Evolutionary conservation across 75 land plant genomes (phyloP).

Genomic region (Pinus taeda): DNA sequence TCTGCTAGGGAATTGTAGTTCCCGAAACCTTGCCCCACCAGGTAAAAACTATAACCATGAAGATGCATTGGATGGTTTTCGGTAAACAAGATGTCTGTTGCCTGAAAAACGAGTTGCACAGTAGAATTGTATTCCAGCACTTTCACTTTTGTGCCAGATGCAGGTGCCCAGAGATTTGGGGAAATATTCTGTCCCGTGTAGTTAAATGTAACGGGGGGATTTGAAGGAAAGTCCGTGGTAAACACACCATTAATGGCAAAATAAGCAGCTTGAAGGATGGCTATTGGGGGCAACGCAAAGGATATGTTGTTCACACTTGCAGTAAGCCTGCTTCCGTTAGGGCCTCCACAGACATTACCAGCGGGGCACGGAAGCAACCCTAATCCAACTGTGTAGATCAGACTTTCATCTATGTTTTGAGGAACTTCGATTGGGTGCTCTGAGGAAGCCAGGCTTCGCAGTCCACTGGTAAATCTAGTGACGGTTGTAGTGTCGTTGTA

Average conservation of each 20-base stretch:
- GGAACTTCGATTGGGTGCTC: too few relatives aligned
- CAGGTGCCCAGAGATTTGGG: too few relatives aligned
- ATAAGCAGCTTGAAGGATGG: slow-evolving; percentile 7
- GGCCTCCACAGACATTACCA: neutral
- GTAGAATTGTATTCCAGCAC: slow-evolving; percentile 10
- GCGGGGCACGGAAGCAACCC: neutral
- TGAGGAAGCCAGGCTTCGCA: too few relatives aligned
- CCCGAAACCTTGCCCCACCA: slow-evolving; percentile 28
- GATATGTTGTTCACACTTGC: slow-evolving; percentile 9
- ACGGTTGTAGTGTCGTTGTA: too few relatives aligned
- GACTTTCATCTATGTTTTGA: too few relatives aligned
- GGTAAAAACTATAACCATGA: slow-evolving; percentile 9
- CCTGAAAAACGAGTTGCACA: slow-evolving; percentile 21
- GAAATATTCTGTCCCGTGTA: neutral
- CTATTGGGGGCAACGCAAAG: neutral
- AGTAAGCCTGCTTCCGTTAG: neutral
- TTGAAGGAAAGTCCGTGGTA: neutral
- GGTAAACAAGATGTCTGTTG: slow-evolving; percentile 13
- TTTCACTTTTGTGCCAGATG: too few relatives aligned
- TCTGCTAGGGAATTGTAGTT: slow-evolving; percentile 15
- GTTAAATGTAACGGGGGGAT: neutral
- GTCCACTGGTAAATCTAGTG: too few relatives aligned
- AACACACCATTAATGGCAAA: neutral
- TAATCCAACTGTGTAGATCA: slow-evolving; percentile 61
- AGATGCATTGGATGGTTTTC: slow-evolving; percentile 16